These are phyloP conservation scores for Skeletonema potamos DNA, from an alignment of 108 stramenopile species.

Conservation along the genomic window DNA sequence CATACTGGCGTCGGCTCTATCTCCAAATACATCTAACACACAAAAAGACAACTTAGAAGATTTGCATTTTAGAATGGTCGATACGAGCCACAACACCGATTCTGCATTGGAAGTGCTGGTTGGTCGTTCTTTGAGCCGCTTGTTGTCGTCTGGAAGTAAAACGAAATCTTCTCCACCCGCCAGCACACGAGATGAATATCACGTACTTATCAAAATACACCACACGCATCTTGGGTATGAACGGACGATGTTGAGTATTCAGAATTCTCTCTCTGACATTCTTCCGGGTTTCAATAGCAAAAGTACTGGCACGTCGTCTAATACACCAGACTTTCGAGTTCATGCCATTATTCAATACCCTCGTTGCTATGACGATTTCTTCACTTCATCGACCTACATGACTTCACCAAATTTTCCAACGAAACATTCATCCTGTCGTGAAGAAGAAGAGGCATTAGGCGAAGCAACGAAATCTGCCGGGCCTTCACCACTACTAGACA, in stretches of 20 bases:
- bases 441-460: conserved; percentile 60
- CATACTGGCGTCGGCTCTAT: conserved; percentile 23
- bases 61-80: conserved; percentile 60
- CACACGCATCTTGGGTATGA: conserved; percentile 87
- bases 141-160: not conserved
- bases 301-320: not conserved
- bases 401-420: conserved; percentile 21
- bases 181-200: conserved; percentile 32
- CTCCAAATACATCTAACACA: not conserved
- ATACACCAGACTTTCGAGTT: conserved; percentile 37
- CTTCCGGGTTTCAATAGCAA: conserved; percentile 4
- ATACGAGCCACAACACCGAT: conserved; percentile 51
- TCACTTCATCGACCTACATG: conserved; percentile 9
- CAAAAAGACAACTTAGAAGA: conserved; percentile 1
- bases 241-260: conserved; percentile 62
- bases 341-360: conserved; percentile 85
- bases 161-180: not conserved
- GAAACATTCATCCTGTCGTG: conserved; percentile 69
- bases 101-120: conserved; percentile 33
- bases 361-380: conserved; percentile 67
- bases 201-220: conserved; percentile 86
- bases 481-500: conserved; percentile 63
- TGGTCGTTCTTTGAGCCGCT: conserved; percentile 17
- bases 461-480: conserved; percentile 25
- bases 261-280: conserved; percentile 49